These are phyloP conservation scores for Strigomonas oncopelti DNA, from an alignment of 208 protist species.

Conservation along the genomic window DNA sequence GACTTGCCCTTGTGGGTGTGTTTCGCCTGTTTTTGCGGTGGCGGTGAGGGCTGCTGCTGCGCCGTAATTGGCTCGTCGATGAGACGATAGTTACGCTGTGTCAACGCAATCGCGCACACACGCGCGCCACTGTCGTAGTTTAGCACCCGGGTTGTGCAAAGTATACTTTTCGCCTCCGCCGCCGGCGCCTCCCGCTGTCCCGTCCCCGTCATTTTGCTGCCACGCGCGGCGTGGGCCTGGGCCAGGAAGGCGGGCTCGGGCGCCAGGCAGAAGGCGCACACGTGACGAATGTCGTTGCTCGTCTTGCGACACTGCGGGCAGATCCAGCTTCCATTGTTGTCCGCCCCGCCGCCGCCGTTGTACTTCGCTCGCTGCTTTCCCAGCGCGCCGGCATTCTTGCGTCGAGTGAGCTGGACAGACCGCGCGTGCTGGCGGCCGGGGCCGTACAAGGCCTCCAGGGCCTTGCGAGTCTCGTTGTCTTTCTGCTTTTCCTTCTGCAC, in stretches of 20 bases:
- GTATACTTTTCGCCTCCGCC: neutral
- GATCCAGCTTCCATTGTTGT: conserved; percentile 15
- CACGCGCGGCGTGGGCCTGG: neutral
- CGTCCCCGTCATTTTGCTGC: neutral
- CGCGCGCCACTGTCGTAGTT: conserved; percentile 23
- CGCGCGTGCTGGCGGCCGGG: conserved; percentile 16
- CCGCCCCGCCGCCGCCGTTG: neutral
- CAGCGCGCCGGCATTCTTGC: conserved; percentile 10
- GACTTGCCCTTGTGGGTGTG: neutral
- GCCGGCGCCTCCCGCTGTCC: neutral
- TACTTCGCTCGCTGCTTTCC: no score
- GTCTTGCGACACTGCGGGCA: conserved; percentile 30
- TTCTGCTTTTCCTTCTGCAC: conserved; percentile 44
- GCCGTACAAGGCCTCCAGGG: conserved; percentile 37
- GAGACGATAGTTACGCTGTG: conserved; percentile 36
- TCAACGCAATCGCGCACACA: conserved; percentile 18
- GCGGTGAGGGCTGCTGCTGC: no score
- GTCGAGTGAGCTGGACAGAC: conserved; percentile 29
- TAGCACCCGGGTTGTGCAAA: conserved; percentile 3
- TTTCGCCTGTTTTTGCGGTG: neutral
- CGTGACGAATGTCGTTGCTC: conserved; percentile 41
- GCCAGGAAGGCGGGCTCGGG: conserved; percentile 24
- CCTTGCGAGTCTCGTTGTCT: conserved; percentile 40
- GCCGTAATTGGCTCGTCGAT: conserved; percentile 30
- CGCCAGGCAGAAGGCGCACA: conserved; percentile 45